Conservation (phyloP, 2,329 filamentous ascomycete species). For the Calcarisporium arbuscula region DNA sequence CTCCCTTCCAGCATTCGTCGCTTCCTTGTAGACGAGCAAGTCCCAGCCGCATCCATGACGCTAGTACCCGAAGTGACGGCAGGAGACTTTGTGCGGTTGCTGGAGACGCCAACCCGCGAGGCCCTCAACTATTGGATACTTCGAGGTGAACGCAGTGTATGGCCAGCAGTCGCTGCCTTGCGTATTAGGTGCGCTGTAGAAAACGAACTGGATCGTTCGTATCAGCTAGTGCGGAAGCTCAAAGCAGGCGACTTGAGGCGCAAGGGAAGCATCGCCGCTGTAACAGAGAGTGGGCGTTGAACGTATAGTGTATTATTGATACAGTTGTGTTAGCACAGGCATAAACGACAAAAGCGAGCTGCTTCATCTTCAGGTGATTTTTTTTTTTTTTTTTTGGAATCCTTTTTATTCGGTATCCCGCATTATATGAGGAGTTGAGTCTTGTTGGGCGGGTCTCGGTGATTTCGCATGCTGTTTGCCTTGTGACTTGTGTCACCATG, state of each 20-base stretch:
- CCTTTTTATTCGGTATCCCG: no score
- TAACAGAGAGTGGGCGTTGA: constrained; percentile 13
- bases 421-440: no score
- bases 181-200: constrained; percentile 80
- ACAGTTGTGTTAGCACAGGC: no score
- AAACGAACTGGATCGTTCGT: constrained; percentile 78
- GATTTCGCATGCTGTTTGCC: no score
- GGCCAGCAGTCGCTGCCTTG: constrained; percentile 80
- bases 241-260: constrained; percentile 46
- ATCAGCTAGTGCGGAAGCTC: constrained; percentile 67
- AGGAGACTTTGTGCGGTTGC: constrained; percentile 66
- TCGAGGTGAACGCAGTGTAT: constrained; percentile 79
- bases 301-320: background rate
- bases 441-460: no score
- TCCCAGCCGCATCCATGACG: constrained; percentile 72
- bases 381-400: no score
- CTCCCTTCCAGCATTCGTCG: constrained; percentile 64
- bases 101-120: constrained; percentile 75
- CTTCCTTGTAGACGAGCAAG: constrained; percentile 75
- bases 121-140: constrained; percentile 80
- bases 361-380: no score
- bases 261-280: constrained; percentile 34
- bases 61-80: constrained; percentile 73
- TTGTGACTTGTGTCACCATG: no score
- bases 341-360: no score